Conservation (phyloP, 345 rosid genomes). For the Citrus hindsii region DNA sequence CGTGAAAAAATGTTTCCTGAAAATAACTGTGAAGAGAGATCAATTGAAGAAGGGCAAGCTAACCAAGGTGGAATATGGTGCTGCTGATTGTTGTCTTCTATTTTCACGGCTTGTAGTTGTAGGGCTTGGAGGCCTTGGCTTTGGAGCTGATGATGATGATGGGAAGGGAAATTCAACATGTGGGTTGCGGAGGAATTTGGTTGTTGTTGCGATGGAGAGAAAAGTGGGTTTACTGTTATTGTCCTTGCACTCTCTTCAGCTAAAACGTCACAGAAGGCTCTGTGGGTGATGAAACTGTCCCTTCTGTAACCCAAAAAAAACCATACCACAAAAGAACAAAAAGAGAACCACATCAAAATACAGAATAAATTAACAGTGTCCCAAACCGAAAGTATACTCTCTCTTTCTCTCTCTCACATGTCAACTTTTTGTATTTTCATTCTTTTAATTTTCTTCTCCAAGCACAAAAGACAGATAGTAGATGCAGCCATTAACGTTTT, state of each 20-base stretch:
- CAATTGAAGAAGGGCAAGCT: slow-evolving; percentile 7
- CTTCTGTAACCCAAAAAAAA: slow-evolving; percentile 36
- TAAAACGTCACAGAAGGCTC: slow-evolving; percentile 62
- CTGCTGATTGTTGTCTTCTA: slow-evolving; percentile 28
- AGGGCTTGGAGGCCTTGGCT: slow-evolving; percentile 14
- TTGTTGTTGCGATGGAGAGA: slow-evolving; percentile 18
- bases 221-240: slow-evolving; percentile 21
- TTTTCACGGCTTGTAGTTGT: slow-evolving; percentile 21
- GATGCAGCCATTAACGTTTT: slow-evolving; percentile 17
- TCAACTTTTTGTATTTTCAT: slow-evolving; percentile 29
- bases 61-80: slow-evolving; percentile 30
- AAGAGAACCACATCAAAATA: slow-evolving; percentile 21
- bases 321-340: slow-evolving; percentile 38
- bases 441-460: slow-evolving; percentile 13
- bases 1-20: slow-evolving; percentile 17
- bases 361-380: slow-evolving; percentile 11
- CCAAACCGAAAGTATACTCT: neutral
- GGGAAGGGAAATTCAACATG: slow-evolving; percentile 16
- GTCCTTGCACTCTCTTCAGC: slow-evolving; percentile 45
- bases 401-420: slow-evolving; percentile 2
- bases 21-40: slow-evolving; percentile 20
- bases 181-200: slow-evolving; percentile 16
- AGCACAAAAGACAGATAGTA: slow-evolving; percentile 25
- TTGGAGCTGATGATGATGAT: slow-evolving; percentile 1
- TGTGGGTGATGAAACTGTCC: slow-evolving; percentile 68